Base-by-base conservation (phyloP, 2,329 filamentous ascomycete genomes). In the Colletotrichum truncatum region DNA sequence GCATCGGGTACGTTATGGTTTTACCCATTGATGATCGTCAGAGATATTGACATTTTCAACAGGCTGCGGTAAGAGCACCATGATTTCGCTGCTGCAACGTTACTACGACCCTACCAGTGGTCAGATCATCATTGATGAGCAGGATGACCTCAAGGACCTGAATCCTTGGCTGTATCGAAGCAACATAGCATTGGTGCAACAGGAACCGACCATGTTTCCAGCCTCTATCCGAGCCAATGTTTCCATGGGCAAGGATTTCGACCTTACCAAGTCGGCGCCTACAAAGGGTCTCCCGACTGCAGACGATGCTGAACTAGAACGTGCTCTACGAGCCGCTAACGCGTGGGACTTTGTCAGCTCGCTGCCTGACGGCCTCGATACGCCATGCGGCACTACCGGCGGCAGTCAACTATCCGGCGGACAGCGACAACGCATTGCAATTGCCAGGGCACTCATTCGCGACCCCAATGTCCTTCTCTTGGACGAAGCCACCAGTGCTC, bases 391-490 rank as follows among this genome's bases (percentile, higher is more conserved):
- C n/a, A 2, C 86, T 2, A 86, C 90, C 69, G 85, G 87, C 51
- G 91, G 91, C 0, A 85, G 89, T 16, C 89, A 90, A 64, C 79
- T 94, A 1, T 92, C 89, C 1, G 91, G 91, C 23, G 91, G 91
- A 1, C 91, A 94, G 73, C 82, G 90, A 6, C 91, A 93, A 74
- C 87, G 90, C 23, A 85, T 93, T 32, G 90, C 91, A 8, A 93
- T 94, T 66, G 91, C 91, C 0, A 83, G 91, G 7, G 89, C 89
- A 10, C 88, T 93, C 26, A 83, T 93, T 55, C 87, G 89, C 48
- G 80, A 88, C 53, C 91, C 91, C 0, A 79, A 81, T 0, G 86
- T 94, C 2, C 77, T 94, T 3, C 85, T 94, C 6, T 80, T 94
- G 0, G 91, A 94, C 70, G 91, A 94, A 76, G 91, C 91, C 1